Evolutionary conservation across 768 basidiomycete species (phyloP).

Genomic region (Lyophyllum shimeji): DNA sequence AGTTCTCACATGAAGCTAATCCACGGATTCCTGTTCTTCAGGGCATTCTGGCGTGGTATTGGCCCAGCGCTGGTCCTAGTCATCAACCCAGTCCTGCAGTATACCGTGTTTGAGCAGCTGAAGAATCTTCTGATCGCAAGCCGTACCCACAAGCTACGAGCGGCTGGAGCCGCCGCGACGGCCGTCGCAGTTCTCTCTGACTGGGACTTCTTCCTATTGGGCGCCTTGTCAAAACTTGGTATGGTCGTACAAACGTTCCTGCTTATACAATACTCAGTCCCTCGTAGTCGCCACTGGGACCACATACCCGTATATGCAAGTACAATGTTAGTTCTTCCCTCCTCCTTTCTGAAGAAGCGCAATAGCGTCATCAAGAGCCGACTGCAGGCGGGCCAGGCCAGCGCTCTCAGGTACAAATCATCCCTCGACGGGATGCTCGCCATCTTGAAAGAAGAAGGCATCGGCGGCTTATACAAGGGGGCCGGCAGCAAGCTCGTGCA

Average conservation of each 20-base stretch:
- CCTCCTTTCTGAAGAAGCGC: background rate
- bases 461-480: slow-evolving; percentile 86
- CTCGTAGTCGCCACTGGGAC: slow-evolving; percentile 45
- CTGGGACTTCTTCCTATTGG: slow-evolving; percentile 92
- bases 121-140: slow-evolving; percentile 78
- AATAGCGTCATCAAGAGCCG: slow-evolving; percentile 73
- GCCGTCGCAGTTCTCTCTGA: slow-evolving; percentile 64
- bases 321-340: background rate
- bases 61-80: slow-evolving; percentile 93
- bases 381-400: slow-evolving; percentile 71
- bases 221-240: slow-evolving; percentile 91
- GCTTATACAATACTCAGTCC: background rate
- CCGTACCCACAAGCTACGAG: slow-evolving; percentile 54
- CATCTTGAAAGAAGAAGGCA: slow-evolving; percentile 77
- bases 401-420: slow-evolving; percentile 71
- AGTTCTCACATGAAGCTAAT: background rate
- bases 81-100: slow-evolving; percentile 92
- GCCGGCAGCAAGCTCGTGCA: slow-evolving; percentile 87
- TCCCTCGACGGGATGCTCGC: slow-evolving; percentile 74
- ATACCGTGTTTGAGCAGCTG: slow-evolving; percentile 93
- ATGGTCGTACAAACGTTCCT: slow-evolving; percentile 18
- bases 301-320: slow-evolving; percentile 52
- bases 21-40: slow-evolving; percentile 10
- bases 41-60: slow-evolving; percentile 91
- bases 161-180: slow-evolving; percentile 40